Percentiles rank a stretch among this genome's conserved stretches.
phyloP scores from a whole-genome alignment of 2,329 filamentous ascomycete species.

The Dothidotthia symphoricarpi region DNA sequence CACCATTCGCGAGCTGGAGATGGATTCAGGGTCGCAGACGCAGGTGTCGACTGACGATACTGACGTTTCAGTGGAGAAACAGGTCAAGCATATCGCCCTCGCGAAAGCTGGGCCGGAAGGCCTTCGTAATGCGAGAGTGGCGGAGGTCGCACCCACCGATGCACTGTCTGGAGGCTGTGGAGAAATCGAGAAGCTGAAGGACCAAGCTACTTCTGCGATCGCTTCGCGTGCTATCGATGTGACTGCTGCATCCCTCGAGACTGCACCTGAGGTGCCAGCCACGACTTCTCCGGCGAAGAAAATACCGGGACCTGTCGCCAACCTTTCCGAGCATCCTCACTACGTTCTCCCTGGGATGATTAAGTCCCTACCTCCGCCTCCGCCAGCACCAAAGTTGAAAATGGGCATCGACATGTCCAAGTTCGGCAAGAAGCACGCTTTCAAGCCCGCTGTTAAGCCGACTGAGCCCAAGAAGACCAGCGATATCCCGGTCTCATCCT shows the following conservation, averaged over 20 bases:
- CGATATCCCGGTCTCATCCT: not conserved
- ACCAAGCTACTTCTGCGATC: too few species aligned
- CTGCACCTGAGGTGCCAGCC: too few species aligned
- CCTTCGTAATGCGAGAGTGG: too few species aligned
- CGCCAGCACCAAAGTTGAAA: constrained; percentile 20
- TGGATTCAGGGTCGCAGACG: constrained; percentile 1
- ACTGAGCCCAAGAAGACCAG: not conserved
- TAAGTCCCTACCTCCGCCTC: constrained; percentile 18
- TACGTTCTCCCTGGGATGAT: constrained; percentile 19
- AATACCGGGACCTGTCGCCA: constrained; percentile 1
- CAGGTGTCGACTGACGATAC: not conserved
- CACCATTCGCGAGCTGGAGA: constrained; percentile 10
- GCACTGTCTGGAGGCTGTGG: too few species aligned
- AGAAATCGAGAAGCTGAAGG: too few species aligned
- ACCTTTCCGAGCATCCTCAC: constrained; percentile 3
- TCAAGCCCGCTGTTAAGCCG: not conserved
- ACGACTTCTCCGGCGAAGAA: too few species aligned
- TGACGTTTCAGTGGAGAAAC: too few species aligned
- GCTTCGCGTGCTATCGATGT: too few species aligned
- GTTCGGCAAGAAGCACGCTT: constrained; percentile 15
- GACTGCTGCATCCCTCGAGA: too few species aligned
- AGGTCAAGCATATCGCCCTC: too few species aligned
- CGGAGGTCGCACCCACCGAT: too few species aligned
- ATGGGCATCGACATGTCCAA: constrained; percentile 24
- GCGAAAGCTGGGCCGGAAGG: too few species aligned